Conservation (phyloP, 2,329 filamentous ascomycete species). For the Alternaria rosae region DNA sequence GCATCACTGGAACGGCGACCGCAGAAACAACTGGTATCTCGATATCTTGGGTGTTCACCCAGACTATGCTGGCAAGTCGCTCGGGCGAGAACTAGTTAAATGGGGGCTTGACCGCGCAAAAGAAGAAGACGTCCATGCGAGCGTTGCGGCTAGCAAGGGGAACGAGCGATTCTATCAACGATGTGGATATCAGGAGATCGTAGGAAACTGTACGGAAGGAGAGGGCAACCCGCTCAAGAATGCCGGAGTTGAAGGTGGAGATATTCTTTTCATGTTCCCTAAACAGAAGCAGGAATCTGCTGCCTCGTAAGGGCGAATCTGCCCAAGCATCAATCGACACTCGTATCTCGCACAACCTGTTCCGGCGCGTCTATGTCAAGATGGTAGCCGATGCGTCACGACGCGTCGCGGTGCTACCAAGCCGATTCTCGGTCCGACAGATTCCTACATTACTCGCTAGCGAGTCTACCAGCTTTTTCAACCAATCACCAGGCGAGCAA, state of each 20-base stretch:
- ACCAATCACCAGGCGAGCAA: neutral
- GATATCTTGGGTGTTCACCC: constrained; percentile 51
- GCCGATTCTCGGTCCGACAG: constrained; percentile 1
- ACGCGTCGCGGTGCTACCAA: neutral
- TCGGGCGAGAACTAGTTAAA: constrained; percentile 50
- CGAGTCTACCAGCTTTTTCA: neutral
- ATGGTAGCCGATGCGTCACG: neutral
- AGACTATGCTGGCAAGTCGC: constrained; percentile 47
- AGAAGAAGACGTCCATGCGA: constrained; percentile 50
- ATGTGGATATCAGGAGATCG: constrained; percentile 45
- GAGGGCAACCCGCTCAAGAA: constrained; percentile 40
- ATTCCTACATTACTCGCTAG: constrained; percentile 6
- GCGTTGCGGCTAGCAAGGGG: constrained; percentile 49
- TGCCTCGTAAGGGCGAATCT: neutral
- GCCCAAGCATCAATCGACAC: neutral
- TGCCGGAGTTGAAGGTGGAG: constrained; percentile 37
- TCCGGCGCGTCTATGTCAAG: neutral
- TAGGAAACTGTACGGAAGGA: constrained; percentile 44
- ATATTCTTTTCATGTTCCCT: constrained; percentile 43
- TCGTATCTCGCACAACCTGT: neutral
- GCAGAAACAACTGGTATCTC: constrained; percentile 51
- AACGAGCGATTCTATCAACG: constrained; percentile 53
- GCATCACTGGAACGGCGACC: constrained; percentile 30
- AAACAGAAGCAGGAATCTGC: neutral
- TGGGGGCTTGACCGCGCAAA: constrained; percentile 53